Conservation (phyloP, 371 early-diverging fungal genomes). For the Amoeboaphelidium protococcarum region DNA sequence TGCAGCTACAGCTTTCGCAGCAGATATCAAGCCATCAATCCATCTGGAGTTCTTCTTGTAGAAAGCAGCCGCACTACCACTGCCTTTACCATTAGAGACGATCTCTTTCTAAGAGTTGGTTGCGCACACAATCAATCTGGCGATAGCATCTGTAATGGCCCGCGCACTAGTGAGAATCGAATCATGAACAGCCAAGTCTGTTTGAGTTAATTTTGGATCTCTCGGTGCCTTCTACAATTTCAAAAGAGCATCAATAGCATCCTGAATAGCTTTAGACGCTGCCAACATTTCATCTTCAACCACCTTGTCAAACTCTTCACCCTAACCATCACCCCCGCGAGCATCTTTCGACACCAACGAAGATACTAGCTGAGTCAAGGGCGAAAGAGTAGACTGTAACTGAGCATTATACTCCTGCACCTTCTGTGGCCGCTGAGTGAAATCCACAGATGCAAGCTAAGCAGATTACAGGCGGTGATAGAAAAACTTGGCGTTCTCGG, state of each 20-base stretch:
- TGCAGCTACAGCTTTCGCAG: slow-evolving; percentile 77
- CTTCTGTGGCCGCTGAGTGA: slow-evolving; percentile 35
- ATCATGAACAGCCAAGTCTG: slow-evolving; percentile 63
- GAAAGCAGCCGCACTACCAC: slow-evolving; percentile 49
- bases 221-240: slow-evolving; percentile 44
- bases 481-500: slow-evolving; percentile 35
- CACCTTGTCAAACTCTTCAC: slow-evolving; percentile 61
- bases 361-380: slow-evolving; percentile 38
- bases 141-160: slow-evolving; percentile 79
- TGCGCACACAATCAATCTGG: slow-evolving; percentile 71
- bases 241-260: slow-evolving; percentile 54
- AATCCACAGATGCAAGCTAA: slow-evolving; percentile 35
- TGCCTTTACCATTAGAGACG: slow-evolving; percentile 69
- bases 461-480: slow-evolving; percentile 59
- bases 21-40: slow-evolving; percentile 93
- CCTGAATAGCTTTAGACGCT: slow-evolving; percentile 74
- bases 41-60: slow-evolving; percentile 96
- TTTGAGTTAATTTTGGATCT: slow-evolving; percentile 33
- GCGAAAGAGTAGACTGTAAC: not conserved
- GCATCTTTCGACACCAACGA: slow-evolving; percentile 39
- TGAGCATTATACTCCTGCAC: slow-evolving; percentile 12
- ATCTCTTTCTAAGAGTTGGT: slow-evolving; percentile 86
- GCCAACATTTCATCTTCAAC: slow-evolving; percentile 79
- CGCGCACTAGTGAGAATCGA: slow-evolving; percentile 65
- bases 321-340: slow-evolving; percentile 16